phyloP scores from a whole-genome alignment of 257 asterid species.

The Lavandula angustifolia region DNA sequence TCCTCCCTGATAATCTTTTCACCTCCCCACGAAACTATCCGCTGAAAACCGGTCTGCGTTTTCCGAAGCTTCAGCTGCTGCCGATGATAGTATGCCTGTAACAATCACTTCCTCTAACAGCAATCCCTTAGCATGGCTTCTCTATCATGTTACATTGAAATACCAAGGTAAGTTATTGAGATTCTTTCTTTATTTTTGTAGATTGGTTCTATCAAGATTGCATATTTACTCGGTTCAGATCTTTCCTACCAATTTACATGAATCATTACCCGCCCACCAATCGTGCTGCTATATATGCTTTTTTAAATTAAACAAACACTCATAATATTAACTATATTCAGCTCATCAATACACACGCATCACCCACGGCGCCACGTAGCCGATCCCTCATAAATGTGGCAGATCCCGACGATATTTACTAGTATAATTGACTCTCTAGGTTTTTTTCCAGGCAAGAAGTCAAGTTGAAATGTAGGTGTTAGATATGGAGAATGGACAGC shows the following conservation, averaged over 20 bases:
- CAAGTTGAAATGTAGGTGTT: slow-evolving; percentile 69
- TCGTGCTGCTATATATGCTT: too few species aligned
- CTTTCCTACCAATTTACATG: too few species aligned
- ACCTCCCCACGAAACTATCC: slow-evolving; percentile 73
- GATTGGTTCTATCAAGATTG: too few species aligned
- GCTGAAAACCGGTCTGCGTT: slow-evolving; percentile 47
- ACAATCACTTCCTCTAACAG: slow-evolving; percentile 53
- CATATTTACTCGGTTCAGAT: too few species aligned
- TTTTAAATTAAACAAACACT: too few species aligned
- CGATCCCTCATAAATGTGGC: too few species aligned
- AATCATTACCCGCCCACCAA: too few species aligned
- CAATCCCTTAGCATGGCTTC: slow-evolving; percentile 54
- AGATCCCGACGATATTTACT: too few species aligned
- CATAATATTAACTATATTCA: too few species aligned
- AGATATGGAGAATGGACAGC: slow-evolving; percentile 52
- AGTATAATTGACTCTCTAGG: slow-evolving; percentile 37
- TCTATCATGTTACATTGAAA: slow-evolving; percentile 64
- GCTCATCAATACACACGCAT: too few species aligned
- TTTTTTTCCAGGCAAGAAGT: slow-evolving; percentile 70
- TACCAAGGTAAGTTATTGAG: slow-evolving; percentile 57
- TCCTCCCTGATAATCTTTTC: slow-evolving; percentile 82
- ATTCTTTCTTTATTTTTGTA: too few species aligned
- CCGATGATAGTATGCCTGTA: slow-evolving; percentile 26
- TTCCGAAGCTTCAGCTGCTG: slow-evolving; percentile 33
- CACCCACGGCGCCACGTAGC: too few species aligned